A percentile compares a stretch with the other conserved stretches of the same genome.
Conservation (phyloP, 2,329 filamentous ascomycete species). For the Aspergillus pseudoterreus region DNA sequence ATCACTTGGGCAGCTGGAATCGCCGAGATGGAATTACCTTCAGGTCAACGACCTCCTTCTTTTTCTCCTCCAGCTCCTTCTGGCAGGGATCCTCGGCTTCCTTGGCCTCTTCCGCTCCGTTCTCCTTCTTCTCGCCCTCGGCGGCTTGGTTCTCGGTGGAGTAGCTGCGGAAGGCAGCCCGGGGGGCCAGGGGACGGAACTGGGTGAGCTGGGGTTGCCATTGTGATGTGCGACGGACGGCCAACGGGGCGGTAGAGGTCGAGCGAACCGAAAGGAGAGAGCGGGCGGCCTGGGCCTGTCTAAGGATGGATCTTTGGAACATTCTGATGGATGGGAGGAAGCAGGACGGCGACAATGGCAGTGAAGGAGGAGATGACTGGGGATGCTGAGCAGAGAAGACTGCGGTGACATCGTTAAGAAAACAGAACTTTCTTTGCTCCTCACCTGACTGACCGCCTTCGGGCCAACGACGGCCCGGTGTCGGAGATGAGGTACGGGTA, state of each 20-base stretch:
- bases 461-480: not conserved
- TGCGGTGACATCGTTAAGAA: slow-evolving; percentile 6
- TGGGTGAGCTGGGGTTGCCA: slow-evolving; percentile 25
- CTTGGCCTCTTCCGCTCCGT: slow-evolving; percentile 39
- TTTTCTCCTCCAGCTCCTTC: slow-evolving; percentile 68
- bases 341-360: slow-evolving; percentile 3
- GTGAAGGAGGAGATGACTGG: not conserved
- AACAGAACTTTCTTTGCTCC: slow-evolving; percentile 15
- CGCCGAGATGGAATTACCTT: slow-evolving; percentile 60
- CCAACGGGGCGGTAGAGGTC: slow-evolving; percentile 29
- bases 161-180: slow-evolving; percentile 37
- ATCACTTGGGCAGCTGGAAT: not conserved
- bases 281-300: slow-evolving; percentile 39
- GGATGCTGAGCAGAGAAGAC: not conserved
- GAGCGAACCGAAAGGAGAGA: slow-evolving; percentile 32
- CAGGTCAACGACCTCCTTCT: slow-evolving; percentile 71
- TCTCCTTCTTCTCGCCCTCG: slow-evolving; percentile 41
- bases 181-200: slow-evolving; percentile 31
- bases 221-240: slow-evolving; percentile 32
- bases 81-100: slow-evolving; percentile 48
- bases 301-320: slow-evolving; percentile 42
- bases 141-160: slow-evolving; percentile 40
- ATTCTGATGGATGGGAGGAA: slow-evolving; percentile 24
- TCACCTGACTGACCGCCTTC: slow-evolving; percentile 13
- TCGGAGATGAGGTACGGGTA: not conserved